Evolutionary conservation across 140 eudicot species (phyloP), one percentile per base, ranked within the genome.

Genomic region (Anethum foeniculum): DNA sequence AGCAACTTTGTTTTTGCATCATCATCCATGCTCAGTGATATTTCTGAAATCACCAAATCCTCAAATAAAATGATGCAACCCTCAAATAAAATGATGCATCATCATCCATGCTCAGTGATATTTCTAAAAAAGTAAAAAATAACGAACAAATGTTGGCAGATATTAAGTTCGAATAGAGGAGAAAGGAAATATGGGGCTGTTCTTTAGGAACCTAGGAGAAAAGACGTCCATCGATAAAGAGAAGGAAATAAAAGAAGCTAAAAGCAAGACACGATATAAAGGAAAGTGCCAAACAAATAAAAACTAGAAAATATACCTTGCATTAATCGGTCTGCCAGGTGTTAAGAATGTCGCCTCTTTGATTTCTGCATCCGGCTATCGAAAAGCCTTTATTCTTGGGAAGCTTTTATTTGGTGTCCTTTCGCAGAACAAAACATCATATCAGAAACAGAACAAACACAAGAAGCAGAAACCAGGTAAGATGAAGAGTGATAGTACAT

Each of bases 371-470:
- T 78, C 86, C 19, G 91, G 88, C 82, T 94, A 90, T 96, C 81
- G 81, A 58, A 94, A 90, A 83, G 84, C 83, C 38, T 90, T 80
- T 46, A 77, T 92, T 89, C 93, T 94, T 77, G 92, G 88, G n/a
- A 85, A 79, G 12, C 87, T 94, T 83, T 79, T 92, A 76, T 86
- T 92, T 9, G 94, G 94, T 41, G 84, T 94, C 86, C 47, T 89
- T 71, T 82, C 90, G 52, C 98, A 92, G 98, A 94, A 80, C 95
- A 90, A 79, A 92, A 81, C 21, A 81, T 92, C 81, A 80, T 83
- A 64, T 86, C 86, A n/a, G 89, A 89, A 82, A 85, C 88, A 56
- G 71, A 85, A 14, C 71, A n/a, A 49, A 79, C 15, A 62, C 88
- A 84, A 56, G 67, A 78, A 7, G 84, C 87, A 83, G 83, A 82